Conservation (phyloP, 139 green algal species). For the Chlamydomonas incerta region DNA sequence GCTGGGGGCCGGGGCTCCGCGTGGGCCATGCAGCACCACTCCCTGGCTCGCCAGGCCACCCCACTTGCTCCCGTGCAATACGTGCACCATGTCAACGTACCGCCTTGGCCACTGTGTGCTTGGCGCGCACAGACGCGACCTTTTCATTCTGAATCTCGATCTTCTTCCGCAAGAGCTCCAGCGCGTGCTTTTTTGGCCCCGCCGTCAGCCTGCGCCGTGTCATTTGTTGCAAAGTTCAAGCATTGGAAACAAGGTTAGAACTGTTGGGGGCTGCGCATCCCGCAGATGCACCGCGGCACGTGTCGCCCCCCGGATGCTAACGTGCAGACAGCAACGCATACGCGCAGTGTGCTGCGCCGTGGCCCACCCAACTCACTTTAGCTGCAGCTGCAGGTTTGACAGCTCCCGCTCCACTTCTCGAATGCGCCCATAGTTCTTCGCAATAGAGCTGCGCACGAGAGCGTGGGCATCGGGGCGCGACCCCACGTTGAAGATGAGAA, state of each 20-base stretch:
- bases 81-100: neutral
- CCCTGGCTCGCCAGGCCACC: too few relatives aligned
- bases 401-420: conserved; percentile 71
- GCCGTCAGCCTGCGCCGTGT: conserved; percentile 55
- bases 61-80: neutral
- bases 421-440: conserved; percentile 66
- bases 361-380: neutral
- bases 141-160: conserved; percentile 71
- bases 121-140: conserved; percentile 47
- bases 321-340: too few relatives aligned
- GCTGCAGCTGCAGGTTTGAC: conserved; percentile 64
- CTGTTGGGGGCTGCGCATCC: too few relatives aligned
- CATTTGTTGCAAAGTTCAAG: too few relatives aligned
- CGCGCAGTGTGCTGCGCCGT: too few relatives aligned
- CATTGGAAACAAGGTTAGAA: too few relatives aligned
- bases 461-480: too few relatives aligned
- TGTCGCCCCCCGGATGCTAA: too few relatives aligned
- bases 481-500: too few relatives aligned
- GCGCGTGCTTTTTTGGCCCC: conserved; percentile 66
- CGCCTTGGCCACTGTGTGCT: conserved; percentile 55
- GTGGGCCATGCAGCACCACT: neutral
- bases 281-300: too few relatives aligned
- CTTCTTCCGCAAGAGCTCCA: conserved; percentile 70
- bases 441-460: conserved; percentile 61
- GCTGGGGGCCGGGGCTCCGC: too few relatives aligned